Evolutionary conservation across 495 filamentous ascomycete species (phyloP).

Genomic region (Peziza echinospora): DNA sequence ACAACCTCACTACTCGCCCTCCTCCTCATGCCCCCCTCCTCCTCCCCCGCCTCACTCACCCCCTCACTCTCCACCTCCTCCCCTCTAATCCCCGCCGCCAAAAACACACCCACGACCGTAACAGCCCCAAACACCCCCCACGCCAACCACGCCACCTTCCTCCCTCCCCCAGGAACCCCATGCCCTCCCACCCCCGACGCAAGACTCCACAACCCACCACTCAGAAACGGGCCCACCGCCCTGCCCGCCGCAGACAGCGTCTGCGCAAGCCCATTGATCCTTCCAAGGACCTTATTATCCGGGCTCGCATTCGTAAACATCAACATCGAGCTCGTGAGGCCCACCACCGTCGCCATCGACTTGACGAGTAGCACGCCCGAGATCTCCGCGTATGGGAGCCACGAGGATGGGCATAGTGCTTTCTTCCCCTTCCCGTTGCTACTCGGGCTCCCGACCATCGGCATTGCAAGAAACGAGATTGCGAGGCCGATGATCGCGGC

Average conservation of each 20-base stretch:
- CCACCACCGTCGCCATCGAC: conserved; percentile 69
- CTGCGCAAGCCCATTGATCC: conserved; percentile 82
- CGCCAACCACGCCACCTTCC: conserved; percentile 64
- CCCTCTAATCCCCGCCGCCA: conserved; percentile 35
- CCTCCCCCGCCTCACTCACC: conserved; percentile 24
- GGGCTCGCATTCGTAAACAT: conserved; percentile 85
- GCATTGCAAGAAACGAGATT: conserved; percentile 65
- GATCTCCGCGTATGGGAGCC: conserved; percentile 46
- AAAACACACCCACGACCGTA: conserved; percentile 49
- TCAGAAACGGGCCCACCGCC: conserved; percentile 70
- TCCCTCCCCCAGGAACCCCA: no score
- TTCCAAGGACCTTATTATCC: conserved; percentile 66
- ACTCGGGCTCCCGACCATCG: conserved; percentile 75
- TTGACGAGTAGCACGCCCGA: conserved; percentile 64
- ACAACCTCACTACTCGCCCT: no score
- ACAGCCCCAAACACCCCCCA: conserved; percentile 70
- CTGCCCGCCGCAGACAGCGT: conserved; percentile 80
- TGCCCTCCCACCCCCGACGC: conserved; percentile 41
- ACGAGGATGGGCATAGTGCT: conserved; percentile 28
- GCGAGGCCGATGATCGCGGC: conserved; percentile 62
- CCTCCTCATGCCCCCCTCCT: no score
- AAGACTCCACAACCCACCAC: conserved; percentile 47
- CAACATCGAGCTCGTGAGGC: conserved; percentile 70
- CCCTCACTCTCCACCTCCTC: conserved; percentile 29
- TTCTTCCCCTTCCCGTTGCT: conserved; percentile 27